Percentiles rank a stretch among this genome's conserved stretches.
These are phyloP conservation scores for Paulownia fortunei DNA, from an alignment of 257 asterid genomes.

Conservation along the genomic window DNA sequence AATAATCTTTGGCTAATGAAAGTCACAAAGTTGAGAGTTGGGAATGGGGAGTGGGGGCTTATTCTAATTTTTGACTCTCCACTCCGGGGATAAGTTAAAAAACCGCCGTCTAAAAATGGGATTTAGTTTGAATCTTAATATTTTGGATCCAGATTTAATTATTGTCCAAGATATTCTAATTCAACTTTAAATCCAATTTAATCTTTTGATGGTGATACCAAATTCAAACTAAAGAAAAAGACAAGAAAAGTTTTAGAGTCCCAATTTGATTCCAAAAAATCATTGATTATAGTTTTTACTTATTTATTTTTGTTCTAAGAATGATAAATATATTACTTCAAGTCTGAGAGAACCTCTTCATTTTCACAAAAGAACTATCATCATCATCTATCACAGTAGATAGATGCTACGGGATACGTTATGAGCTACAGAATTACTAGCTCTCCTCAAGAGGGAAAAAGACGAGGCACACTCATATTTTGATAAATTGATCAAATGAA, in stretches of 20 bases:
- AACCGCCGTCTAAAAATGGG: not conserved
- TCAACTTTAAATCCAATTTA: not conserved
- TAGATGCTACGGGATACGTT: no score
- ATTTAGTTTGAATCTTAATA: not conserved
- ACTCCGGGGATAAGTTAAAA: not conserved
- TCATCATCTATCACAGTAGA: no score
- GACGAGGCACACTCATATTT: no score
- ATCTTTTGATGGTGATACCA: not conserved
- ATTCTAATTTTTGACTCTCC: not conserved
- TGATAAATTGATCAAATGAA: no score
- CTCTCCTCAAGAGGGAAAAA: no score
- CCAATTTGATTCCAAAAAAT: not conserved
- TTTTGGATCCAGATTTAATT: not conserved
- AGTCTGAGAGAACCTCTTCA: no score
- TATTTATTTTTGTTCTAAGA: no score
- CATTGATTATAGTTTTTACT: no score
- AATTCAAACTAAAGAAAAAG: not conserved
- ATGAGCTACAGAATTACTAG: no score
- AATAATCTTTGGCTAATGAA: not conserved
- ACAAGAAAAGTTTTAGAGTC: not conserved
- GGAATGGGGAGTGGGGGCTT: not conserved
- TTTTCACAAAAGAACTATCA: no score
- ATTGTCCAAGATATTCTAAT: not conserved
- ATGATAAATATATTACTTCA: no score
- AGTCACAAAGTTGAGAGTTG: slow-evolving; percentile 18